Base-by-base conservation (phyloP, 2,329 filamentous ascomycete genomes). In the Didymella lethalis region DNA sequence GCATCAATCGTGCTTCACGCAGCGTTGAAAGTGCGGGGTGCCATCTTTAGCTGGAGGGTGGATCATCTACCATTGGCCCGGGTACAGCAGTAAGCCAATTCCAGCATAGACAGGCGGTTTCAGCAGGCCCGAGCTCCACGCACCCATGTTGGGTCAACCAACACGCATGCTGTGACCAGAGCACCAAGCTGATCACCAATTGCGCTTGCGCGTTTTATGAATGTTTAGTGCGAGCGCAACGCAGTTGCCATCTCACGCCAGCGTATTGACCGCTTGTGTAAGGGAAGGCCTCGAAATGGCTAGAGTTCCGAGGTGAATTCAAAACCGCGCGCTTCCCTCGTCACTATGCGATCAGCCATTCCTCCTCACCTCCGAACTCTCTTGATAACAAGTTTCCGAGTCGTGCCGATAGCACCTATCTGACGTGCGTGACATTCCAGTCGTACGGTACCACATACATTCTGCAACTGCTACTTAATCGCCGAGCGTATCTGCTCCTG, bases 21-120 rank as follows among this genome's bases (percentile, higher is more conserved):
- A 52, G 48, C 50, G 48, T 57, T 57, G 57, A 62, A 59, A 64
- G 62, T 64, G 62, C 62, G 62, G 62, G 62, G 62, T 61, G 48
- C 56, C 56, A 54, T 46, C 56, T 47, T 45, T 54, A 41, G 54
- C 45, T 55, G 50, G 29, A 34, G 28, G 29, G 61, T 60, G 49
- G 57, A 51, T 44, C 54, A 25, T 26, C 52, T 38, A 49, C 62
- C 62, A 61, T 62, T 64, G 62, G 55, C 58, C 54, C 52, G 62
- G 57, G 58, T 49, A 34, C 29, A 18, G 25, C 44, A 48, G 18
- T 47, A 52, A 46, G 41, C 61, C 53, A 32, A 38, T 52, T 61
- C n/a, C 11, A 58, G 61, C 29, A 40, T 63, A 57, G 54, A 49
- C 48, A 29, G 18, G 49, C 54, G 55, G 18, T 40, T 40, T 40